Percentiles rank a stretch among this genome's conserved stretches.
phyloP scores from a whole-genome alignment of 2,329 filamentous ascomycete genomes.

The Beauveria bassiana region DNA sequence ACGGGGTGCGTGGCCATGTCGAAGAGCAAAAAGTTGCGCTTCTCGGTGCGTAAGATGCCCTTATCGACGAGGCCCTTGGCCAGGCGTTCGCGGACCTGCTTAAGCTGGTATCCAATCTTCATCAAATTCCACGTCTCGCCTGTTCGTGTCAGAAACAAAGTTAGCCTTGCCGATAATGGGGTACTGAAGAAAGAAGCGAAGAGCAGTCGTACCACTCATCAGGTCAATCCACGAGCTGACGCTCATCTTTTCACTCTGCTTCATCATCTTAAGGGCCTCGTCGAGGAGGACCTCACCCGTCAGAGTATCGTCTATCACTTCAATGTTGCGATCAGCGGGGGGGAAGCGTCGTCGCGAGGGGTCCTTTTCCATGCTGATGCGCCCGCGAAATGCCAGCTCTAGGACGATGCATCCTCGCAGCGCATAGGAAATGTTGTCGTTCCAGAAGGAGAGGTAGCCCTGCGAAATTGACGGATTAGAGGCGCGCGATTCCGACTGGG shows the following conservation, averaged over 20 bases:
- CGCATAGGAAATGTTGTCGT: conserved; percentile 99
- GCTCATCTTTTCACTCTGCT: conserved; percentile 99
- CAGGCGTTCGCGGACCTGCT: conserved; percentile 95
- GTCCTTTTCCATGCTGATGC: conserved; percentile 98
- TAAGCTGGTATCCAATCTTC: conserved; percentile 99
- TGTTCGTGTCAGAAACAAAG: conserved; percentile 29
- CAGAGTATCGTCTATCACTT: conserved; percentile 92
- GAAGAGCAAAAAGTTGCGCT: conserved; percentile 98
- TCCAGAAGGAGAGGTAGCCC: conserved; percentile 99
- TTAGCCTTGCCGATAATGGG: conserved; percentile 14
- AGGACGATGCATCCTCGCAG: conserved; percentile 96
- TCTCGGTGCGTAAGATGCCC: conserved; percentile 95
- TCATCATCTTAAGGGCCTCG: conserved; percentile 99
- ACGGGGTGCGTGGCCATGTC: conserved; percentile 99
- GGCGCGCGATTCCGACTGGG: not conserved
- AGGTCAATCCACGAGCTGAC: conserved; percentile 98
- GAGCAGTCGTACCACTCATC: conserved; percentile 74
- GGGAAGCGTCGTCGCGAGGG: conserved; percentile 85
- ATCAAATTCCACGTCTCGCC: conserved; percentile 99
- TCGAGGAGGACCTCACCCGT: conserved; percentile 96
- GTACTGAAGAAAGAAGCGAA: not conserved
- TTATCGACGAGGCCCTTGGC: conserved; percentile 98
- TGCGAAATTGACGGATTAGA: conserved; percentile 28
- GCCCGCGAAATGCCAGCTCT: conserved; percentile 89
- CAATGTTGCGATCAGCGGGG: conserved; percentile 85